These are phyloP conservation scores for Sphaerulina vaccinii DNA, from an alignment of 2,329 filamentous ascomycete genomes.

Conservation along the genomic window DNA sequence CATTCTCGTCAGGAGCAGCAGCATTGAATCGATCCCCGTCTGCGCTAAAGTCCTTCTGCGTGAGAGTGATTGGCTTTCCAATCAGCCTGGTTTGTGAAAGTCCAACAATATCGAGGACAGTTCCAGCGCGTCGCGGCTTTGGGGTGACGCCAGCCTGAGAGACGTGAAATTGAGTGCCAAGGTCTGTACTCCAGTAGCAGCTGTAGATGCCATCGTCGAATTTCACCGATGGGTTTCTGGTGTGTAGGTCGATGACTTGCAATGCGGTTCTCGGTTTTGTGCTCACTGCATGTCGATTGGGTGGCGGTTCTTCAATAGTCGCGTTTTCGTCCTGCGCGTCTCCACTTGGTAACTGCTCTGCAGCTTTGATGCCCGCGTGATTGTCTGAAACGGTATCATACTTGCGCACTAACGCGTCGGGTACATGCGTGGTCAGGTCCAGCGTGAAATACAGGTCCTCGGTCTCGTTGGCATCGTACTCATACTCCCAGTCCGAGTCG, in stretches of 20 bases:
- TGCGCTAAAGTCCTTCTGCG: conserved; percentile 22
- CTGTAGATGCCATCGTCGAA: conserved; percentile 77
- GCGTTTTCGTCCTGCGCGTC: conserved; percentile 4
- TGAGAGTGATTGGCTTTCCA: conserved; percentile 62
- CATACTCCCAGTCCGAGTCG: conserved; percentile 61
- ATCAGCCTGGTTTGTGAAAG: conserved; percentile 68
- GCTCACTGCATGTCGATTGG: not conserved
- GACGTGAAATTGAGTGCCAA: conserved; percentile 74
- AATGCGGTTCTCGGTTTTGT: not conserved
- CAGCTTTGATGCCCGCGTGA: not conserved
- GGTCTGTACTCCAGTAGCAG: conserved; percentile 76
- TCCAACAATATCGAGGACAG: conserved; percentile 69
- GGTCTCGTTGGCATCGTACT: conserved; percentile 58
- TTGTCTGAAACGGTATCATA: conserved; percentile 4
- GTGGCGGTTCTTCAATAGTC: not conserved
- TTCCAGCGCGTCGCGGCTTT: conserved; percentile 51
- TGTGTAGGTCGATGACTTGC: conserved; percentile 71
- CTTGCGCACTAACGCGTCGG: conserved; percentile 27
- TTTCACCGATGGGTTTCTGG: conserved; percentile 70
- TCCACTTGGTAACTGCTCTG: not conserved
- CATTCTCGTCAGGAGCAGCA: conserved; percentile 1
- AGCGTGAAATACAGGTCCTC: conserved; percentile 61
- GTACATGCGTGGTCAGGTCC: conserved; percentile 52
- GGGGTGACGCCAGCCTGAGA: conserved; percentile 41
- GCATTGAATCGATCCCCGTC: not conserved